A percentile compares a stretch with the other conserved stretches of the same genome.
Conservation (phyloP, 768 basidiomycete species). For the Botryobasidium botryosum region DNA sequence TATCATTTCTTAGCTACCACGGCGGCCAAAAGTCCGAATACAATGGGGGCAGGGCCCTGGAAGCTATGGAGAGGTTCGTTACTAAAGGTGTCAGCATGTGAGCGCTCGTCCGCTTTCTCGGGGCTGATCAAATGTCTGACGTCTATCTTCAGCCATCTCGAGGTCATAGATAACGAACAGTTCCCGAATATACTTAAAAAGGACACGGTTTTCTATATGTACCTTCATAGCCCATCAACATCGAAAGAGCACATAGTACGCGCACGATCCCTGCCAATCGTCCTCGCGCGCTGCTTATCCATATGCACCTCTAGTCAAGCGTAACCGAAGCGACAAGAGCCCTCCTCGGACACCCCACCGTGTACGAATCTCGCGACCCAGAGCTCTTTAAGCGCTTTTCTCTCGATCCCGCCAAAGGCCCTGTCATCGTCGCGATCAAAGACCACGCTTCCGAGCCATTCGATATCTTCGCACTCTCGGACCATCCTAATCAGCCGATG, state of each 20-base stretch:
- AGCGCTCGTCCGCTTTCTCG: conserved; percentile 18
- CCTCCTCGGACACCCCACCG: conserved; percentile 31
- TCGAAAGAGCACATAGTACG: conserved; percentile 18
- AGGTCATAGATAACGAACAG: conserved; percentile 22
- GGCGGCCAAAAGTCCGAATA: conserved; percentile 56
- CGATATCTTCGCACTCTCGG: conserved; percentile 4
- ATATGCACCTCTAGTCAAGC: conserved; percentile 24
- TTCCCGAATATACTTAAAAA: conserved; percentile 28
- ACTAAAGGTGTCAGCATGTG: conserved; percentile 53
- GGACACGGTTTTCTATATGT: conserved; percentile 41
- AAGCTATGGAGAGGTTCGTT: conserved; percentile 54
- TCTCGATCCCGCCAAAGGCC: conserved; percentile 17
- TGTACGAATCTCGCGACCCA: conserved; percentile 28
- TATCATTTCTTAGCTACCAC: conserved; percentile 19
- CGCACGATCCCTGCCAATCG: neutral
- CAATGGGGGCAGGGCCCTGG: conserved; percentile 49
- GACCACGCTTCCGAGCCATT: conserved; percentile 2
- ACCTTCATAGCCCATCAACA: conserved; percentile 28
- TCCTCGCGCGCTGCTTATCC: conserved; percentile 2
- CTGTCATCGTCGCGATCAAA: conserved; percentile 8
- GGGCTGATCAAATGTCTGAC: no score
- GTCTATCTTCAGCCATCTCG: conserved; percentile 22
- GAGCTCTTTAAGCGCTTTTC: conserved; percentile 19
- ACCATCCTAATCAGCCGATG: conserved; percentile 7
- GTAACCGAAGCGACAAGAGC: conserved; percentile 40